Percentiles rank a stretch among this genome's conserved stretches.
Conservation (phyloP, 371 early-diverging fungal species). For the Lichtheimia ornata region DNA sequence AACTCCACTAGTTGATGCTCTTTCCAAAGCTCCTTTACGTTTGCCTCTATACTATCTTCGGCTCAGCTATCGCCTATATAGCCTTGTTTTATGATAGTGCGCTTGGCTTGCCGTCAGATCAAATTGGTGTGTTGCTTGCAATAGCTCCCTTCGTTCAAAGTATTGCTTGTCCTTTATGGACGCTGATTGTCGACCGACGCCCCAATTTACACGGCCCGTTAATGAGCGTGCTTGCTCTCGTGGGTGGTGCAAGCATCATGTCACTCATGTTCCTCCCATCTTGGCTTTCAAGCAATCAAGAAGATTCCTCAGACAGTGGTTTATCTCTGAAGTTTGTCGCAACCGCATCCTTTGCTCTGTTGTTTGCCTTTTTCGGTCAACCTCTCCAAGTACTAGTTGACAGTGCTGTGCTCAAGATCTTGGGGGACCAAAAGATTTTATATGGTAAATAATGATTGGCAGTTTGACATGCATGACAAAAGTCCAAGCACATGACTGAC, state of each 20-base stretch:
- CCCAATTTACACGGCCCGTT: slow-evolving; percentile 37
- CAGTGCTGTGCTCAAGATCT: slow-evolving; percentile 44
- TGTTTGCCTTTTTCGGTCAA: slow-evolving; percentile 46
- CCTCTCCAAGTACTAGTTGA: slow-evolving; percentile 39
- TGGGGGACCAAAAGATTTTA: slow-evolving; percentile 41
- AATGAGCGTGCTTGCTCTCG: slow-evolving; percentile 29
- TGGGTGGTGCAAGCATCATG: slow-evolving; percentile 38
- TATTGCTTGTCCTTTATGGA: slow-evolving; percentile 45
- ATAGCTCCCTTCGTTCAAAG: slow-evolving; percentile 44
- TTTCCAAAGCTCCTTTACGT: slow-evolving; percentile 42
- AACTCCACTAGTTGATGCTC: slow-evolving; percentile 8
- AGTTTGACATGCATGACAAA: not conserved
- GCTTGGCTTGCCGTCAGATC: slow-evolving; percentile 32
- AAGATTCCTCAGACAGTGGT: not conserved
- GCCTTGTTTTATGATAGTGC: slow-evolving; percentile 38
- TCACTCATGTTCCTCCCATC: slow-evolving; percentile 30
- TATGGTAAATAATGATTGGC: slow-evolving; percentile 30
- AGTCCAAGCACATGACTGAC: slow-evolving; percentile 2
- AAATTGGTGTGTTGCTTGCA: slow-evolving; percentile 44
- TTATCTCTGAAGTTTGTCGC: slow-evolving; percentile 12
- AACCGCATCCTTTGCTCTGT: slow-evolving; percentile 25
- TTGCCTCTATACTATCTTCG: slow-evolving; percentile 32
- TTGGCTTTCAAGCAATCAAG: slow-evolving; percentile 3
- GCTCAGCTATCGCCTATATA: slow-evolving; percentile 43
- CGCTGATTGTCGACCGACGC: slow-evolving; percentile 33